Base-by-base conservation (phyloP, 176 grass and related monocot genomes). In the Guadua angustifolia region DNA sequence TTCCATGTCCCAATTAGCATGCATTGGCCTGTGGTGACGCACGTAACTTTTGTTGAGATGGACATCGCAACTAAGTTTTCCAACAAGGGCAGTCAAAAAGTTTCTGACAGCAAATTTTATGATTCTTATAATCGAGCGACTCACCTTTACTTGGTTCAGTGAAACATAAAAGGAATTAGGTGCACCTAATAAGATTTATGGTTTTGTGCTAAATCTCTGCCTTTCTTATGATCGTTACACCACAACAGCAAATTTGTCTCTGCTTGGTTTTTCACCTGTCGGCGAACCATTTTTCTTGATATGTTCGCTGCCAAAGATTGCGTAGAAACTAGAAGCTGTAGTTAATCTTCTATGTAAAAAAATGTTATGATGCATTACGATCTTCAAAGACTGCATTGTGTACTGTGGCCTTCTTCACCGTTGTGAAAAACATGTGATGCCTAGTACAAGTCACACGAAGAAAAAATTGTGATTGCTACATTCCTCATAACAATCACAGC, bases 121-220 rank as follows among this genome's bases (percentile, higher is more conserved):
- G 70, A 69, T 68, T 79, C 13, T 18, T 71, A 50, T 70, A 69
- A 32, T 6, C 26, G 14, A 49, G 46, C 6, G 40, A 45, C 49
- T 77, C 14, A 10, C 8, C 50, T 88, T 84, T 73, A 19, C 7
- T 74, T 83, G 35, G 26, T 77, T 78, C 65, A 32, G n/a, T 21
- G 81, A 80, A 84, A 84, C 81, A 39, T 29, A 80, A 88, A 80
- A 49, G 32, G 51, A 73, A 80, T 84, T 88, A 84, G 87, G 75
- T 88, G 75, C 50, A 84, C 82, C 87, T 88, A 88, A 66, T 67
- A 60, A 79, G 75, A 84, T 84, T 67, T 40, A 84, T 22, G 47
- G 25, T 70, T 49, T 52, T 14, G 24, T 47, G 64, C 5, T 39
- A 38, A 38, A 70, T 85, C 64, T 60, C 16, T 85, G 73, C 51